Evolutionary conservation across 768 basidiomycete genomes (phyloP), one percentile per base, ranked within the genome.

Genomic region (Tulasnella sp.): DNA sequence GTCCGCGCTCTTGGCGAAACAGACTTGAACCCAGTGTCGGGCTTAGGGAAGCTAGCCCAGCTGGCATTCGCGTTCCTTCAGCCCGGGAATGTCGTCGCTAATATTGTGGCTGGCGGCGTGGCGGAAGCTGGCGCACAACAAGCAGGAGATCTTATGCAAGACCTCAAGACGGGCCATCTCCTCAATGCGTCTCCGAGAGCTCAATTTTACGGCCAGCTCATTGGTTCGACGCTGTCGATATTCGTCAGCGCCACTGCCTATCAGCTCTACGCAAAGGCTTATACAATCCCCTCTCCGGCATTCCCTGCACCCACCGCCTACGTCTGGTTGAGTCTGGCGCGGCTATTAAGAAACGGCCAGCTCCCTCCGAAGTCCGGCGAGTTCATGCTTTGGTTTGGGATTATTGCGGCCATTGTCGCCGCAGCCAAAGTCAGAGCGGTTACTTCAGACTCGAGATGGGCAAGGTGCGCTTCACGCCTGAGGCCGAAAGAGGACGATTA

Each of bases 81-180:
- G 84, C 96, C 96, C 2, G 94, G 95, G 34, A 97, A 97, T 84
- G 91, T 98, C 28, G 95, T 98, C n/a, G 97, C 97, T 0, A 99
- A 98, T 84, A 94, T 99, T 84, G 95, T 99, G 72, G 97, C 97
- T 1, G 97, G 97, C 5, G 96, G 96, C 42, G 95, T 98, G n/a
- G 93, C 96, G 2, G 96, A 97, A 87, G 96, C 96, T 50, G 96
- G 96, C n/a, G 96, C 96, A 40, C 93, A 93, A 86, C 96, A 97
- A 93, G 95, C 97, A 9, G 97, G 96, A 22, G 97, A 99, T 85
- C 90, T 98, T 12, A 98, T 99, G 97, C 97, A 99, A 87, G 97
- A 99, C 86, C 88, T 99, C 81, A 99, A 99, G 87, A 98, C 97
- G 2, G 97, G 97, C 0, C 95, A 98, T 85, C 88, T 99, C n/a